Evolutionary conservation across 352 stramenopile genomes (phyloP).

Genomic region (Heterotrichella gracilis): DNA sequence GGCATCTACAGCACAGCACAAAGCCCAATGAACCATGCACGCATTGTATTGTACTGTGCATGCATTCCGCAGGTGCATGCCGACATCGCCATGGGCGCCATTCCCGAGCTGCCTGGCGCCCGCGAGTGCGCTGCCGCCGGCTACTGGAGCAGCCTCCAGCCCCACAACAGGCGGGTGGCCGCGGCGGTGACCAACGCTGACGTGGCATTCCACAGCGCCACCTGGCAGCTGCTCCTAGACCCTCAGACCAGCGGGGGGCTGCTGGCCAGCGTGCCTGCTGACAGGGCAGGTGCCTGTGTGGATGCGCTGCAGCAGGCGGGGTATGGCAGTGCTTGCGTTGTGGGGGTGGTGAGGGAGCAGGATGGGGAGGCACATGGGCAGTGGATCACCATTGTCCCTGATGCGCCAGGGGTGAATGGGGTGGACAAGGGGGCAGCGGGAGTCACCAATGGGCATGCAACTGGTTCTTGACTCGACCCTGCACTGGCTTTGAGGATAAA

Average conservation of each 20-base stretch:
- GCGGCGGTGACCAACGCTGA: not conserved
- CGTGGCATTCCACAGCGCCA: slow-evolving; percentile 10
- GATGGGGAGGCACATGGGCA: too few relatives aligned
- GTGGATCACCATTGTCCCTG: too few relatives aligned
- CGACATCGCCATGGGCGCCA: slow-evolving; percentile 52
- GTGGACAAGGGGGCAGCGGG: too few relatives aligned
- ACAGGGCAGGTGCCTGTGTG: slow-evolving; percentile 42
- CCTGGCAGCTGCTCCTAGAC: slow-evolving; percentile 50
- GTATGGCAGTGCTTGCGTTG: not conserved
- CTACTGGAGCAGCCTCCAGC: slow-evolving; percentile 17
- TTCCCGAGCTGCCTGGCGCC: slow-evolving; percentile 42
- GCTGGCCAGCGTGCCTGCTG: slow-evolving; percentile 44
- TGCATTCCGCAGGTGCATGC: slow-evolving; percentile 27
- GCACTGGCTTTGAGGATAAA: too few relatives aligned
- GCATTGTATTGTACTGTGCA: too few relatives aligned
- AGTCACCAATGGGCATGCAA: too few relatives aligned
- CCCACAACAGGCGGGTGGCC: slow-evolving; percentile 16
- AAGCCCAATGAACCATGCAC: too few relatives aligned
- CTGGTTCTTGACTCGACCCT: too few relatives aligned
- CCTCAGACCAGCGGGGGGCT: slow-evolving; percentile 67
- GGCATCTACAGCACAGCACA: too few relatives aligned
- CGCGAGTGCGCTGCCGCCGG: slow-evolving; percentile 13
- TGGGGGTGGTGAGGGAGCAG: not conserved
- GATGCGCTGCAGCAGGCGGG: slow-evolving; percentile 32
- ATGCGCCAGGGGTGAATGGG: too few relatives aligned